Base-by-base conservation (phyloP, 2,329 filamentous ascomycete genomes). In the Venturia aucupariae region DNA sequence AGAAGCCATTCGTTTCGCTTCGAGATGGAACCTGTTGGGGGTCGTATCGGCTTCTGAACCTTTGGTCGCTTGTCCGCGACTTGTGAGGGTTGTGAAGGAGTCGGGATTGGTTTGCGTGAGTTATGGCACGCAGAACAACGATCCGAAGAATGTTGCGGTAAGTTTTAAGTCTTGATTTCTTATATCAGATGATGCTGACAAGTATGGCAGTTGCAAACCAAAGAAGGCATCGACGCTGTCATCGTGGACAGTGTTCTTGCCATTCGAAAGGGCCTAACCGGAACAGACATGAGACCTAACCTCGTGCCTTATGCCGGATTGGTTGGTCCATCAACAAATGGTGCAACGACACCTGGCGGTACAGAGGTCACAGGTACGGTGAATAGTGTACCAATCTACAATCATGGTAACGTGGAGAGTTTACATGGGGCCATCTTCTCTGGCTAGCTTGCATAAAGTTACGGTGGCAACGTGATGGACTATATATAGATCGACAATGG, bases 161-260 rank as follows among this genome's bases (percentile, higher is more conserved):
- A 76, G 86, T 55, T 5, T 62, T 15, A n/a, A 7, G 3, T 17
- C 27, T 46, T 27, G 32, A 55, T 38, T 19, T 27, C 41, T 19
- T 11, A 1, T 11, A 24, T 5, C 15, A 38, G 13, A 11, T 1
- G n/a, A n/a, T 57, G 35, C 63, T 65, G 59, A 67, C 22, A 68
- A 64, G 65, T 13, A 22, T 65, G 61, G 62, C 48, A 92, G 87
- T 79, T 88, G 67, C 94, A 99, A 86, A 90, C 95, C 11, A 90
- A 90, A 64, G 90, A 97, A 76, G 93, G 94, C 60, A 97, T 99
- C 67, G 94, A 99, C 73, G 94, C 94, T 1, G 93, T 99, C 63
- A 99, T 99, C 72, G 94, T 97, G 17, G 94, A 99, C 74, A 94
- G 86, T 67, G 93, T 99, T 3, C 83, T 97, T 38, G 90, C 90